These are phyloP conservation scores for Suillus spraguei DNA, from an alignment of 768 basidiomycete genomes.

Conservation along the genomic window DNA sequence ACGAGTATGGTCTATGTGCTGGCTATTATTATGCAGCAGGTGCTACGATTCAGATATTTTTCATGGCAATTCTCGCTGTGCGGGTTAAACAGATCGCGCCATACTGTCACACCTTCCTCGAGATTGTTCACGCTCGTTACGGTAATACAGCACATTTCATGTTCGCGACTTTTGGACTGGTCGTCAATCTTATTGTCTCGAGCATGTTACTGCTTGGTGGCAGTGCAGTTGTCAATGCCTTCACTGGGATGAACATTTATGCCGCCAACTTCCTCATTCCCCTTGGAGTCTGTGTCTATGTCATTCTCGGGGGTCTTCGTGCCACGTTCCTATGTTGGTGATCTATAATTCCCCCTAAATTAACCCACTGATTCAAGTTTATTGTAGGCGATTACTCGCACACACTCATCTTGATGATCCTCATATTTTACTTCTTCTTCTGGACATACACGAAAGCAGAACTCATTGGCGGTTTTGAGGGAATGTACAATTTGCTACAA, in stretches of 20 bases:
- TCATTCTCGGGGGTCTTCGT: constrained; percentile 36
- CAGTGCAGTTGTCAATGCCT: constrained; percentile 38
- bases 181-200: constrained; percentile 35
- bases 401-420: constrained; percentile 39
- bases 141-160: constrained; percentile 31
- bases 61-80: constrained; percentile 28
- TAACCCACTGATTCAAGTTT: constrained; percentile 7
- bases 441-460: constrained; percentile 31
- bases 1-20: constrained; percentile 28
- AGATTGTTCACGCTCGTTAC: constrained; percentile 35
- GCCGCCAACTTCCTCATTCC: constrained; percentile 45
- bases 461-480: constrained; percentile 40
- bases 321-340: constrained; percentile 35
- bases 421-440: constrained; percentile 38
- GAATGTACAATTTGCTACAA: constrained; percentile 37
- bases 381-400: constrained; percentile 32
- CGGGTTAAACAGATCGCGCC: constrained; percentile 38
- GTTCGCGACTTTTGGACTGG: constrained; percentile 27
- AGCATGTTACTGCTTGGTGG: constrained; percentile 41
- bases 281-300: constrained; percentile 41
- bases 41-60: constrained; percentile 30
- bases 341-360: neutral
- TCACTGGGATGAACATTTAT: constrained; percentile 43
- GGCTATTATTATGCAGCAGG: constrained; percentile 33
- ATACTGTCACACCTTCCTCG: constrained; percentile 38